Evolutionary conservation across 345 rosid genomes (phyloP), one percentile per base, ranked within the genome.

Genomic region (Eucalyptus camaldulensis): DNA sequence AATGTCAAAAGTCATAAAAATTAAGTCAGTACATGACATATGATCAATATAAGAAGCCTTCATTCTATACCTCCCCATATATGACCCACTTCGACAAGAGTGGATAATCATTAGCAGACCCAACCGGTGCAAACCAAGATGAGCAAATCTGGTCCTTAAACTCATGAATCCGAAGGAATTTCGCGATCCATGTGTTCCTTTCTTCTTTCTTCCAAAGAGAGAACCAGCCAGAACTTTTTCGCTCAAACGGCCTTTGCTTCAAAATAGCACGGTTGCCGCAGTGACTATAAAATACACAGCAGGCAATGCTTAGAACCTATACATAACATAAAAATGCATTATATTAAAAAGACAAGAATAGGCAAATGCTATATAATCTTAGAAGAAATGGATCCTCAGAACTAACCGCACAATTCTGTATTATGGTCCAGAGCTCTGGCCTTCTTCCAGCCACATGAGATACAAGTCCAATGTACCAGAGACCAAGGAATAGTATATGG

Each of bases 51-150:
- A 13, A 87, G 58, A 27, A 87, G 88, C 49, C 69, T 62, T 88
- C 87, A 80, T 53, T 86, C 54, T 93, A 11, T 89, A 98, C 99
- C 98, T 98, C 98, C 88, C 99, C 99, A 58, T 98, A 98, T 58
- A 98, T 95, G 92, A 98, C 98, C 99, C 99, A 98, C 91, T 98
- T 98, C 54, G 99, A 97, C 88, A 98, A 89, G 88, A 98, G 96
- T 60, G 99, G 99, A 94, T 98, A 98, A 90, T 98, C 99, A 93
- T 97, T 95, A 44, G 99, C 99, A 91, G 98, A 96, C 87, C 99
- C 99, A 91, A 98, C 99, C 16, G 99, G 99, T 91, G 99, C 99
- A 94, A 98, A 98, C 99, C 99, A 98, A 85, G 99, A 98, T 16
- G 96, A 96, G 92, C 99, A 98, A 67, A 98, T 96, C 92, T 97